phyloP scores from a whole-genome alignment of 352 stramenopile species.

The Pythium dissotocum region DNA sequence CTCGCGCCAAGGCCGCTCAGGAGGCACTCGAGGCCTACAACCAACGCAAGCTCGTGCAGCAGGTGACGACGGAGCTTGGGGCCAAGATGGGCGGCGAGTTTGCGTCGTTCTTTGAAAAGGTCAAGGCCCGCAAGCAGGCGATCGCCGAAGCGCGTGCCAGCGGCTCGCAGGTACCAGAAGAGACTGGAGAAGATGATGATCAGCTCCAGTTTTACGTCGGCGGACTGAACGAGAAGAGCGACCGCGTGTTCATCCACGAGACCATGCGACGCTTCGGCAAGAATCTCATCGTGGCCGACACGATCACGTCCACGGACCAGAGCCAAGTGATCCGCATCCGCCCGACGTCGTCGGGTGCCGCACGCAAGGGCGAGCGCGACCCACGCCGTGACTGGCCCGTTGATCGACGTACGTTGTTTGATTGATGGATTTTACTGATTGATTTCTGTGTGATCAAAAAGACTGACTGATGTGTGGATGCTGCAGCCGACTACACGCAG shows the following conservation, averaged over 20 bases:
- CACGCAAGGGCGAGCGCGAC: constrained; percentile 58
- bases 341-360: constrained; percentile 35
- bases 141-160: constrained; percentile 8
- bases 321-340: constrained; percentile 75
- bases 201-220: constrained; percentile 72
- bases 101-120: constrained; percentile 63
- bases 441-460: neutral
- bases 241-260: constrained; percentile 89
- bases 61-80: constrained; percentile 59
- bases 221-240: constrained; percentile 85
- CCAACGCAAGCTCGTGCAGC: constrained; percentile 44
- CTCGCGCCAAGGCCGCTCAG: constrained; percentile 18
- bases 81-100: constrained; percentile 74
- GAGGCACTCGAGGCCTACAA: constrained; percentile 51
- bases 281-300: constrained; percentile 82
- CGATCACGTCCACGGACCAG: constrained; percentile 80
- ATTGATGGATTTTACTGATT: neutral
- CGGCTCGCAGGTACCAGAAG: constrained; percentile 4
- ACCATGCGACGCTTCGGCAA: constrained; percentile 85
- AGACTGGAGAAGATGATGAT: constrained; percentile 24
- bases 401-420: constrained; percentile 52
- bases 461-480: constrained; percentile 26
- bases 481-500: constrained; percentile 87
- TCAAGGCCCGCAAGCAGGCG: constrained; percentile 41
- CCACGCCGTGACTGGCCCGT: constrained; percentile 67